Evolutionary conservation across 768 basidiomycete species (phyloP).

Genomic region (Mycena latifolia): DNA sequence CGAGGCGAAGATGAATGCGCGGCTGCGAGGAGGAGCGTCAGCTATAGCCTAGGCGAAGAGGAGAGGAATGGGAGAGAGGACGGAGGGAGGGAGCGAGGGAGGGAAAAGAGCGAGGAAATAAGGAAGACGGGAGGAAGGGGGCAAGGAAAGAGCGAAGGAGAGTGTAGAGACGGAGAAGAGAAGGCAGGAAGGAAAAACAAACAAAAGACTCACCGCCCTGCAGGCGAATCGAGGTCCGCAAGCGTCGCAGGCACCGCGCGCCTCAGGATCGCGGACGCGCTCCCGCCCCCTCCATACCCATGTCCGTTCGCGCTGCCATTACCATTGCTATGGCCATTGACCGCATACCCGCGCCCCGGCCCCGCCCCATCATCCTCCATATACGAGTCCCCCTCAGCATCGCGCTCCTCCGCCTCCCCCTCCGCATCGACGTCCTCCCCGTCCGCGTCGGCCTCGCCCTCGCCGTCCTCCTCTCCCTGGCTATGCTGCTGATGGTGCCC

Average conservation of each 20-base stretch:
- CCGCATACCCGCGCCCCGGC: constrained; percentile 21
- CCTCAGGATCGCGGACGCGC: constrained; percentile 30
- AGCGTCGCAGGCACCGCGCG: constrained; percentile 55
- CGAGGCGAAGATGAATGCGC: constrained; percentile 71
- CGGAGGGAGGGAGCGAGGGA: constrained; percentile 8
- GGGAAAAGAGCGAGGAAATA: too few relatives aligned
- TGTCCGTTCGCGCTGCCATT: too few relatives aligned
- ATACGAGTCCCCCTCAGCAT: constrained; percentile 43
- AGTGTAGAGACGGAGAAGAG: too few relatives aligned
- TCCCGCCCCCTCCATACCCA: neutral
- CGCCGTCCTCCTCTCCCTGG: constrained; percentile 43
- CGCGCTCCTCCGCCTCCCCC: too few relatives aligned
- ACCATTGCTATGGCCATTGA: neutral
- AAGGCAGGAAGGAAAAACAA: constrained; percentile 19
- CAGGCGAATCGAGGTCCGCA: constrained; percentile 71
- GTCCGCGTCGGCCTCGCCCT: constrained; percentile 39
- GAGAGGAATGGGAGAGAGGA: constrained; percentile 5
- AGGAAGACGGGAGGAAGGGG: too few relatives aligned
- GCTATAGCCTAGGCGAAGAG: too few relatives aligned
- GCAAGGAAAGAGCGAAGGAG: too few relatives aligned
- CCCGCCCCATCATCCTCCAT: constrained; percentile 41
- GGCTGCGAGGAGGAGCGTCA: constrained; percentile 47
- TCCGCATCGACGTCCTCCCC: constrained; percentile 18
- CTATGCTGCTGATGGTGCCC: neutral
- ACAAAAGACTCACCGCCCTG: constrained; percentile 65